A percentile compares a stretch with the other conserved stretches of the same genome.
Conservation (phyloP, 768 basidiomycete species). For the Xerocomus brunneocitrinus region DNA sequence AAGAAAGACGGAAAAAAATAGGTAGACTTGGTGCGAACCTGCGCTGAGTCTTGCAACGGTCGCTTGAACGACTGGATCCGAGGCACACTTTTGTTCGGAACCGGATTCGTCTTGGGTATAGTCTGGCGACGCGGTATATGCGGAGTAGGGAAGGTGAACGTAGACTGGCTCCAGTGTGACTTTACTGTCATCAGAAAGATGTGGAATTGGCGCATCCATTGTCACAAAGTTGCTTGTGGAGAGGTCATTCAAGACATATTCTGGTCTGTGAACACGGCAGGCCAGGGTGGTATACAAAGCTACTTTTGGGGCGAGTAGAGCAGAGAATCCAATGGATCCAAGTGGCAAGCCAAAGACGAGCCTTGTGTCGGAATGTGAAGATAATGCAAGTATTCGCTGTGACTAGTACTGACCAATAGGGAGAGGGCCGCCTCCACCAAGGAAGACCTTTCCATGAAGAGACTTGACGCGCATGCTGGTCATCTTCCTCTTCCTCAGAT, state of each 20-base stretch:
- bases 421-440: constrained; percentile 75
- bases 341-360: constrained; percentile 51
- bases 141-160: constrained; percentile 3
- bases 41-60: constrained; percentile 62
- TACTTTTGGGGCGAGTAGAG: constrained; percentile 64
- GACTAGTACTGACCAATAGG: constrained; percentile 52
- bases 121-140: background rate
- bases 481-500: constrained; percentile 19
- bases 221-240: background rate
- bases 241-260: constrained; percentile 31
- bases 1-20: background rate
- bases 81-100: constrained; percentile 41
- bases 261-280: constrained; percentile 62
- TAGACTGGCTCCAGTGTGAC: background rate
- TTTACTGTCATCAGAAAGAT: background rate
- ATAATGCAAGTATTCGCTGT: background rate
- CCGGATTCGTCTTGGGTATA: constrained; percentile 1
- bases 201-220: background rate
- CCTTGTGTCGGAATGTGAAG: constrained; percentile 38
- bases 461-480: constrained; percentile 27
- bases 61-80: constrained; percentile 72
- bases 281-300: constrained; percentile 72
- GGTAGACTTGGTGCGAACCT: constrained; percentile 36
- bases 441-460: constrained; percentile 37
- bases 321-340: constrained; percentile 48